These are phyloP conservation scores for Penicillium hordei DNA, from an alignment of 2,329 filamentous ascomycete species.

Conservation along the genomic window DNA sequence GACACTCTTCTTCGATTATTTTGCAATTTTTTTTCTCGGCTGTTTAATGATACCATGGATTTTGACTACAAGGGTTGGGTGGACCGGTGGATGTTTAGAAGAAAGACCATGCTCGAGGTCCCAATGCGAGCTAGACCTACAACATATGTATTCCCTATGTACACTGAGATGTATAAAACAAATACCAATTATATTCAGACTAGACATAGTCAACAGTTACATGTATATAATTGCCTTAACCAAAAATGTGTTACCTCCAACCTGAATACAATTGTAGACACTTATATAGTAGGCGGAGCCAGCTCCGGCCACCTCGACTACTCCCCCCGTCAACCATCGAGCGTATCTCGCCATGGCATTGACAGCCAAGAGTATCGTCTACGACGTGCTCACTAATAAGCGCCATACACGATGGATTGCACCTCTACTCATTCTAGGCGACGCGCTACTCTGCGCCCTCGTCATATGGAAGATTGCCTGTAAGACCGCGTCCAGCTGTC, in stretches of 20 bases:
- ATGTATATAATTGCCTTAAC: neutral
- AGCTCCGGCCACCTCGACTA: constrained; percentile 23
- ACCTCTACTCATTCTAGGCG: constrained; percentile 65
- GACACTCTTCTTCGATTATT: neutral
- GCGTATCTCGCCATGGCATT: constrained; percentile 33
- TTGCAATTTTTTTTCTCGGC: constrained; percentile 11
- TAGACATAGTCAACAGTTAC: neutral
- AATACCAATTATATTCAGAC: constrained; percentile 1
- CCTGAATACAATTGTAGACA: neutral
- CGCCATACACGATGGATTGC: constrained; percentile 63
- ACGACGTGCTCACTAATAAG: constrained; percentile 53
- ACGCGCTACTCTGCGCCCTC: constrained; percentile 68
- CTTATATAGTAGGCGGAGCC: constrained; percentile 3
- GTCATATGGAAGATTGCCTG: constrained; percentile 82
- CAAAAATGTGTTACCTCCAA: neutral
- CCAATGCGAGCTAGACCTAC: constrained; percentile 8
- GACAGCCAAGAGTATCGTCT: constrained; percentile 25
- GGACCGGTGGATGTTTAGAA: constrained; percentile 8
- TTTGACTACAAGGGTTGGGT: constrained; percentile 10
- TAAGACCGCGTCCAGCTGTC: constrained; percentile 47
- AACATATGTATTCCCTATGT: constrained; percentile 13
- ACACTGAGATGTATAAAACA: constrained; percentile 22
- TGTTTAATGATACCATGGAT: constrained; percentile 31
- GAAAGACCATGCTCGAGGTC: constrained; percentile 7
- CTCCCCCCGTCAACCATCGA: constrained; percentile 12